Percentiles rank a stretch among this genome's conserved stretches.
These are phyloP conservation scores for Salisapilia sapeloensis DNA, from an alignment of 352 stramenopile species.

Conservation along the genomic window DNA sequence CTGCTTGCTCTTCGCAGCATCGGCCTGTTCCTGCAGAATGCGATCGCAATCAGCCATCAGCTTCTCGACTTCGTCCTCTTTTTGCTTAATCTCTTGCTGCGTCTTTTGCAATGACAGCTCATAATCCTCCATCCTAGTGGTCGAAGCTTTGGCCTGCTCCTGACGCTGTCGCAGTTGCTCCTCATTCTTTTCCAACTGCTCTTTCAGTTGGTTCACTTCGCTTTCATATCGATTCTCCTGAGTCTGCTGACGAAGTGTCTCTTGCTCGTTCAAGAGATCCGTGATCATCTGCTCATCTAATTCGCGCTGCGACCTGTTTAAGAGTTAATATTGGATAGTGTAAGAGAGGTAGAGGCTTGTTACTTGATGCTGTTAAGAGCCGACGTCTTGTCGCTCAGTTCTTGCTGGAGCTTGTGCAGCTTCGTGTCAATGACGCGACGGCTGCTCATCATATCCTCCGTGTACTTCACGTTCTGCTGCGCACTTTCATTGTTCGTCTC, in stretches of 20 bases:
- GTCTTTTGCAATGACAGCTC: conserved; percentile 47
- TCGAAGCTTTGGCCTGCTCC: conserved; percentile 41
- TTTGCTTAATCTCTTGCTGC: conserved; percentile 39
- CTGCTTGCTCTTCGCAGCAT: conserved; percentile 59
- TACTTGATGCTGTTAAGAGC: too few species aligned
- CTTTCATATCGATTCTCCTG: conserved; percentile 32
- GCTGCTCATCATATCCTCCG: conserved; percentile 76
- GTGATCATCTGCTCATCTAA: conserved; percentile 71
- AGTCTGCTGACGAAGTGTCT: conserved; percentile 43
- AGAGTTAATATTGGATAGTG: not conserved
- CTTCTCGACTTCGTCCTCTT: conserved; percentile 64
- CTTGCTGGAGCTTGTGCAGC: conserved; percentile 51
- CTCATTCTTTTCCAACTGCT: conserved; percentile 55
- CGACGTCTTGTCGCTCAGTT: conserved; percentile 26
- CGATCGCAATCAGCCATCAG: conserved; percentile 75
- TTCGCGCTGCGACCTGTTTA: conserved; percentile 40
- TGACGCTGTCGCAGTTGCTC: conserved; percentile 44
- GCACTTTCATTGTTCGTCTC: conserved; percentile 8
- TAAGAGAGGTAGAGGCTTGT: not conserved
- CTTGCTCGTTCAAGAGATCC: conserved; percentile 70
- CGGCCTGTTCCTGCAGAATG: conserved; percentile 73
- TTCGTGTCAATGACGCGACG: conserved; percentile 70
- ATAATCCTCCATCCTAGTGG: conserved; percentile 49
- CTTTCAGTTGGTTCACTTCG: conserved; percentile 53
- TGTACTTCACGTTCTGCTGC: conserved; percentile 28